phyloP scores from a whole-genome alignment of 2,329 filamentous ascomycete species.

The Tolypocladium tropicale region DNA sequence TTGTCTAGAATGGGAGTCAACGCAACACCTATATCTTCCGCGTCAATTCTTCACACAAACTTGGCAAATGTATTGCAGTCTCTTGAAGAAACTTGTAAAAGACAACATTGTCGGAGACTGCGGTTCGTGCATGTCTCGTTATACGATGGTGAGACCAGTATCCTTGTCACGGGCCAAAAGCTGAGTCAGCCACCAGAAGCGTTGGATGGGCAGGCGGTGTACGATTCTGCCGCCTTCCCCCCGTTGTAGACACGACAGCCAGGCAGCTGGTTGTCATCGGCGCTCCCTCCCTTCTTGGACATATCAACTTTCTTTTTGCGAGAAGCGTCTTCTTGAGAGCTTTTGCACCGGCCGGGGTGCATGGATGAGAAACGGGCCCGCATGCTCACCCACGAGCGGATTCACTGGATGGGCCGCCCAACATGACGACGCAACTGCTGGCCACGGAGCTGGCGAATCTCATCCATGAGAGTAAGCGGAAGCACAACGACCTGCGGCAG shows the following conservation, averaged over 20 bases:
- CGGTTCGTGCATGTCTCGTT: too few species aligned
- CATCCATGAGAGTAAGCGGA: slow-evolving; percentile 91
- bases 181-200: background rate
- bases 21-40: background rate
- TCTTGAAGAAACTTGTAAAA: too few species aligned
- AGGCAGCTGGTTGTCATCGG: background rate
- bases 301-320: background rate
- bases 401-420: slow-evolving; percentile 20
- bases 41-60: background rate
- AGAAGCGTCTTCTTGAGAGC: background rate
- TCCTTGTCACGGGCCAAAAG: too few species aligned
- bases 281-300: background rate
- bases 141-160: too few species aligned
- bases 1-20: background rate
- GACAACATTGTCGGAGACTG: too few species aligned
- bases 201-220: slow-evolving; percentile 1
- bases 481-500: slow-evolving; percentile 81
- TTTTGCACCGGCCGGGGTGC: slow-evolving; percentile 7
- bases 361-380: slow-evolving; percentile 13
- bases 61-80: background rate
- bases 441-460: slow-evolving; percentile 81
- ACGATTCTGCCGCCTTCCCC: slow-evolving; percentile 1
- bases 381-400: slow-evolving; percentile 15
- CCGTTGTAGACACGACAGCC: background rate
- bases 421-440: slow-evolving; percentile 86